Base-by-base conservation (phyloP, 2,329 filamentous ascomycete genomes). In the Lachnellula cervina region DNA sequence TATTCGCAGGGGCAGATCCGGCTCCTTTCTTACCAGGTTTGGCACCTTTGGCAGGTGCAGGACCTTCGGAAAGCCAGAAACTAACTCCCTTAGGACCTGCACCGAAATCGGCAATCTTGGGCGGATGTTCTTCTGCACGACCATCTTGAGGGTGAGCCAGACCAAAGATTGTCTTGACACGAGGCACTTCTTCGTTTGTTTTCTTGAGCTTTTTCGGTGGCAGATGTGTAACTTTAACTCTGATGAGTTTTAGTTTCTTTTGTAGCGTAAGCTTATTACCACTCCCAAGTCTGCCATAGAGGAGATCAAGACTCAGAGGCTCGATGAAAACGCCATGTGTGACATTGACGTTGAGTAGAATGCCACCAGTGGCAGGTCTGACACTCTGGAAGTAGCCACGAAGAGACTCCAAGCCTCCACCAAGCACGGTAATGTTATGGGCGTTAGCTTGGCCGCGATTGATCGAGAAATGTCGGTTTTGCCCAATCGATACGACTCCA, bases 331-430 rank as follows among this genome's bases (percentile, higher is more conserved):
- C 80, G 2, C 76, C 74, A 45, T 79, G 79, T 8, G 80, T 80
- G 25, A 86, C 81, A 56, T 87, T 84, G 3, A 87, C 72, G 55
- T 88, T 87, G 13, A 87, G 67, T 0, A 87, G 65, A 4, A 87
- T 71, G 3, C 82, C 75, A 40, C 76, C 77, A 14, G 81, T 80
- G 2, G 81, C 78, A 2, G 80, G 77, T 5, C 84, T 80, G 32
- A 83, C 79, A 63, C 81, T 86, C 11, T 81, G 73, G 64, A 80
- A 86, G 68, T 81, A 87, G 0, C 84, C 84, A 43, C 83, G 76
- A 4, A 84, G 67, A 0, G 82, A 82, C 48, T 80, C 72, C 0
- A 87, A 70, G 1, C 81, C 81, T 11, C 66, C 71, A 2, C 74
- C 75, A 1, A 87, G 73, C 32, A 73, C 64, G 3, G 66, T 48